Evolutionary conservation across 2,329 filamentous ascomycete genomes (phyloP).

Genomic region (Talaromyces sp.): DNA sequence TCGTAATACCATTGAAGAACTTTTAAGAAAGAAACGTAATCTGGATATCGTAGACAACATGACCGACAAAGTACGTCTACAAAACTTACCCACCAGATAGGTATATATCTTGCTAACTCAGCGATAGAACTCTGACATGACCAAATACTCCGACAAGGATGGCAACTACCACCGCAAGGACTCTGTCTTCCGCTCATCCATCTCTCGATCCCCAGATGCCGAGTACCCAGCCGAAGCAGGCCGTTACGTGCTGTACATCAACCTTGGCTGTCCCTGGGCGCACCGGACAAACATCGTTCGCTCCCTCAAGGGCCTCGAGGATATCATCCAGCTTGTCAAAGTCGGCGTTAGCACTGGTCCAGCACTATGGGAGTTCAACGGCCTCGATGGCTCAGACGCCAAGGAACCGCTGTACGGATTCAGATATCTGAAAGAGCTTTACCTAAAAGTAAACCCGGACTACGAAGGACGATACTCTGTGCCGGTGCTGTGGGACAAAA

Average conservation of each 20-base stretch:
- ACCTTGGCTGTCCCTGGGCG: conserved; percentile 59
- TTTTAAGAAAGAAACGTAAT: neutral
- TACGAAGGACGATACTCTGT: conserved; percentile 76
- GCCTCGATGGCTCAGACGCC: conserved; percentile 48
- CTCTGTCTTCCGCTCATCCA: conserved; percentile 50
- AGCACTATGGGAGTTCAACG: conserved; percentile 70
- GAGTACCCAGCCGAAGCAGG: conserved; percentile 54
- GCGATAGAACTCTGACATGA: neutral
- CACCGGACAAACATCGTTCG: conserved; percentile 45
- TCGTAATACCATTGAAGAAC: neutral
- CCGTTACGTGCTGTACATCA: conserved; percentile 58
- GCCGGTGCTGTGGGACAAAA: conserved; percentile 75
- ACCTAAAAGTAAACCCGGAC: conserved; percentile 62
- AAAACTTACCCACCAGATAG: neutral
- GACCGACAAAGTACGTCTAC: neutral
- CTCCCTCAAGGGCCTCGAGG: conserved; percentile 46
- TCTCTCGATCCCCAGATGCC: conserved; percentile 48
- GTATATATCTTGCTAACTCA: neutral
- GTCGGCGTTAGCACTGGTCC: conserved; percentile 32
- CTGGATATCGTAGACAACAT: neutral
- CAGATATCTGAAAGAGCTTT: conserved; percentile 65
- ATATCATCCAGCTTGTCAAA: conserved; percentile 44
- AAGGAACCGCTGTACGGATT: conserved; percentile 68
- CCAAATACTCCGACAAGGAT: conserved; percentile 35
- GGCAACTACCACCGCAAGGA: conserved; percentile 50